Conservation (phyloP, 2,329 filamentous ascomycete genomes). For the Nothopassalora personata region DNA sequence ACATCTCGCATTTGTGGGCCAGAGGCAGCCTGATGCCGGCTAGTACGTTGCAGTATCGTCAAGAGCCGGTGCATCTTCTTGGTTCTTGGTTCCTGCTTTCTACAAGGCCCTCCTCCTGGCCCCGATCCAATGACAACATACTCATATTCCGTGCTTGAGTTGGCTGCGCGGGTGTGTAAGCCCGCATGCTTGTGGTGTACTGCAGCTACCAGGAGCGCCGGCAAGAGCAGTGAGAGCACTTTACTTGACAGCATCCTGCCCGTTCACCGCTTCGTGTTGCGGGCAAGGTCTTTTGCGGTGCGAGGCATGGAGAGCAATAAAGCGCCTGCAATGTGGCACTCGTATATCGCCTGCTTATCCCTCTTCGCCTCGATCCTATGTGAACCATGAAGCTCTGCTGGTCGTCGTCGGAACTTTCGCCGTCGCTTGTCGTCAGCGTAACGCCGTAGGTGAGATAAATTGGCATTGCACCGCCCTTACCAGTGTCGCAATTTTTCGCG, state of each 20-base stretch:
- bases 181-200: neutral
- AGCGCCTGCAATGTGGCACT: neutral
- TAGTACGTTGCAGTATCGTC: no score
- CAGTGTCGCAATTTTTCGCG: neutral
- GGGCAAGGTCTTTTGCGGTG: neutral
- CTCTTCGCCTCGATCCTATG: neutral
- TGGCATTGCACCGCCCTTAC: neutral
- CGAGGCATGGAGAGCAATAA: neutral
- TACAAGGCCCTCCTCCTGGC: constrained; percentile 54
- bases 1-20: no score
- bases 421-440: neutral
- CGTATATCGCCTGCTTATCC: neutral
- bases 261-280: neutral
- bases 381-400: neutral
- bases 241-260: neutral
- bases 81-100: no score
- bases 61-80: no score
- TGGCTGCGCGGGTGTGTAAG: neutral
- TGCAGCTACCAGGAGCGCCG: neutral
- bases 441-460: neutral
- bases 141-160: constrained; percentile 43
- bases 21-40: no score
- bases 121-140: constrained; percentile 60
- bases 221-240: neutral
- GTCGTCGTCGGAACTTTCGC: neutral